Conservation (phyloP, 2,329 filamentous ascomycete genomes). For the Periconia macrospinosa region DNA sequence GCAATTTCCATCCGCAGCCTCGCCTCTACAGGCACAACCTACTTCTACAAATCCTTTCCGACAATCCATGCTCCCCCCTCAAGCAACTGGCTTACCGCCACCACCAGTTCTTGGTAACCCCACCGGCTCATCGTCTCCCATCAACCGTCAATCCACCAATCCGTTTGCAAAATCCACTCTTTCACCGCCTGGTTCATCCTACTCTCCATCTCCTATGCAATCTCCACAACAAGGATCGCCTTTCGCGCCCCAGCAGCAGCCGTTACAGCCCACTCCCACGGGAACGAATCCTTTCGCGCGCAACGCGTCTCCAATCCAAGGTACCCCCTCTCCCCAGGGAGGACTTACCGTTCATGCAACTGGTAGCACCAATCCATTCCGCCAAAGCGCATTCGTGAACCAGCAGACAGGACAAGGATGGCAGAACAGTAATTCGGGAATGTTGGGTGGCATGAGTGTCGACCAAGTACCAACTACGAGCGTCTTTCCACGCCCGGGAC, state of each 20-base stretch:
- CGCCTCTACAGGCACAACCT: conserved; percentile 53
- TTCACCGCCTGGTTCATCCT: conserved; percentile 29
- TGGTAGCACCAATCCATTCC: conserved; percentile 91
- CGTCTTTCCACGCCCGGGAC: conserved; percentile 80
- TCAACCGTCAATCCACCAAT: conserved; percentile 73
- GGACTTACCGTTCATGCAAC: conserved; percentile 71
- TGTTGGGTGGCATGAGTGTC: conserved; percentile 72
- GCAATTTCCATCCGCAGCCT: conserved; percentile 34
- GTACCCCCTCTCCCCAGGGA: conserved; percentile 28
- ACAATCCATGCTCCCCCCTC: conserved; percentile 72
- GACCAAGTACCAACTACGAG: conserved; percentile 78
- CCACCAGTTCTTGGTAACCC: conserved; percentile 36
- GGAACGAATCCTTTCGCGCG: conserved; percentile 74
- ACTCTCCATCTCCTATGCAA: conserved; percentile 30
- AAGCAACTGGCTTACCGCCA: conserved; percentile 21
- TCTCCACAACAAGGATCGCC: conserved; percentile 27
- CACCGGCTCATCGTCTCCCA: conserved; percentile 42
- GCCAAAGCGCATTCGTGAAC: conserved; percentile 87
- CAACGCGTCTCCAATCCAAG: conserved; percentile 47
- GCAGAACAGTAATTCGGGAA: conserved; percentile 74
- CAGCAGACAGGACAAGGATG: conserved; percentile 86
- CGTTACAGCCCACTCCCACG: conserved; percentile 61
- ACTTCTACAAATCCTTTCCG: conserved; percentile 89
- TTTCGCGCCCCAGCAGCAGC: conserved; percentile 40
- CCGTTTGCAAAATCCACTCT: conserved; percentile 71